A percentile compares a stretch with the other conserved stretches of the same genome.
Evolutionary conservation across 805 yeast genomes (phyloP).

Genomic region (Torulaspora quercuum): DNA sequence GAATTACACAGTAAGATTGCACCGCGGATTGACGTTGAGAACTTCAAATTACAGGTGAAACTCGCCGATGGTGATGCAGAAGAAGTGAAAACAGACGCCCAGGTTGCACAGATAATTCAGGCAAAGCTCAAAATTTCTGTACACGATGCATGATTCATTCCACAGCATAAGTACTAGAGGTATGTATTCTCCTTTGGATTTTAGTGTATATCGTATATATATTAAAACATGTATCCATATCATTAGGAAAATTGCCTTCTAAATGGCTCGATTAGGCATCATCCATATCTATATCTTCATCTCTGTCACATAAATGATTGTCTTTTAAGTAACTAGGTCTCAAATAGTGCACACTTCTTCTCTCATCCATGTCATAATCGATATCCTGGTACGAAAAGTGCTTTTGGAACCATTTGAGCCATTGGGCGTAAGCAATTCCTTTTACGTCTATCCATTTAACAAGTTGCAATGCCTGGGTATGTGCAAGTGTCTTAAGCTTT

Average conservation of each 20-base stretch:
- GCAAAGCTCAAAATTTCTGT: constrained; percentile 40
- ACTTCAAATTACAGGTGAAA: constrained; percentile 38
- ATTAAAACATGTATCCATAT: constrained; percentile 16
- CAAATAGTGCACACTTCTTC: too few relatives aligned
- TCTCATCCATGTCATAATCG: constrained; percentile 10
- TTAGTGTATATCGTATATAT: background rate
- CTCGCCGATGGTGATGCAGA: constrained; percentile 34
- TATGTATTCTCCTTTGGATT: background rate
- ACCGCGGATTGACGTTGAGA: constrained; percentile 45
- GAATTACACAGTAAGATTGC: constrained; percentile 51
- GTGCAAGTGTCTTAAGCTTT: constrained; percentile 26
- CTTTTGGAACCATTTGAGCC: constrained; percentile 35
- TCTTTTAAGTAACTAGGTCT: background rate
- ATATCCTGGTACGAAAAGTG: constrained; percentile 1
- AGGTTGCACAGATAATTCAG: constrained; percentile 35
- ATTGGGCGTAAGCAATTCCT: constrained; percentile 21
- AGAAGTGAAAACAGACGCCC: constrained; percentile 36
- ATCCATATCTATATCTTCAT: constrained; percentile 24
- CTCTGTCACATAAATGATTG: constrained; percentile 9
- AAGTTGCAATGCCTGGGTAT: constrained; percentile 28
- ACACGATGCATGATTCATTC: constrained; percentile 33
- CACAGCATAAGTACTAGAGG: background rate
- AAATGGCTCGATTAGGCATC: constrained; percentile 2
- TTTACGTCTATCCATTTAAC: constrained; percentile 30
- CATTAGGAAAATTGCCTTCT: too few relatives aligned